phyloP scores from a whole-genome alignment of 2,329 filamentous ascomycete genomes.

The Aspergillus japonicus region DNA sequence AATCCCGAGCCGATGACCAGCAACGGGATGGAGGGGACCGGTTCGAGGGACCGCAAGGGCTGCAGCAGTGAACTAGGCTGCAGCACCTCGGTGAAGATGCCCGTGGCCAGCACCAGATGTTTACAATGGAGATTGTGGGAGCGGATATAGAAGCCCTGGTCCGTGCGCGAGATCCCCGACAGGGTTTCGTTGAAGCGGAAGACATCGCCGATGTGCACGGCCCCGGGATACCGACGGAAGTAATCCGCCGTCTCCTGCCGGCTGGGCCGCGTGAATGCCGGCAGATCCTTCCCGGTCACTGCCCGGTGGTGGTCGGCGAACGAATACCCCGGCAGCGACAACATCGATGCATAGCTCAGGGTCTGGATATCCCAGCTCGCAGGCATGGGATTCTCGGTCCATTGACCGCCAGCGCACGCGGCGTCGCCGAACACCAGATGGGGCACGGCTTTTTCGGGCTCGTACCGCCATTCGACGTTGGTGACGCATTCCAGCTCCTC shows the following conservation, averaged over 20 bases:
- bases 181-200: constrained; percentile 47
- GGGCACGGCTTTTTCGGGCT: constrained; percentile 51
- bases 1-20: constrained; percentile 62
- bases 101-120: constrained; percentile 58
- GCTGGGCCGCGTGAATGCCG: constrained; percentile 56
- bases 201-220: constrained; percentile 51
- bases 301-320: constrained; percentile 54
- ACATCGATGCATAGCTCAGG: constrained; percentile 61
- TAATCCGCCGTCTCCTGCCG: constrained; percentile 57
- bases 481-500: constrained; percentile 52
- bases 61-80: constrained; percentile 51
- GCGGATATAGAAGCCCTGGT: constrained; percentile 50
- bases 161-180: constrained; percentile 44
- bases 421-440: constrained; percentile 57
- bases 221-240: constrained; percentile 53
- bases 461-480: constrained; percentile 55
- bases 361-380: constrained; percentile 59
- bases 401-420: constrained; percentile 56
- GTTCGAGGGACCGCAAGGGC: constrained; percentile 42
- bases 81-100: constrained; percentile 57
- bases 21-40: constrained; percentile 40
- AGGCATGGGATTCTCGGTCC: constrained; percentile 55
- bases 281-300: constrained; percentile 42
- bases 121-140: constrained; percentile 56
- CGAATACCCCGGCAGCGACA: constrained; percentile 60